Conservation (phyloP, 2,329 filamentous ascomycete genomes). For the Trichoderma pleuroti region DNA sequence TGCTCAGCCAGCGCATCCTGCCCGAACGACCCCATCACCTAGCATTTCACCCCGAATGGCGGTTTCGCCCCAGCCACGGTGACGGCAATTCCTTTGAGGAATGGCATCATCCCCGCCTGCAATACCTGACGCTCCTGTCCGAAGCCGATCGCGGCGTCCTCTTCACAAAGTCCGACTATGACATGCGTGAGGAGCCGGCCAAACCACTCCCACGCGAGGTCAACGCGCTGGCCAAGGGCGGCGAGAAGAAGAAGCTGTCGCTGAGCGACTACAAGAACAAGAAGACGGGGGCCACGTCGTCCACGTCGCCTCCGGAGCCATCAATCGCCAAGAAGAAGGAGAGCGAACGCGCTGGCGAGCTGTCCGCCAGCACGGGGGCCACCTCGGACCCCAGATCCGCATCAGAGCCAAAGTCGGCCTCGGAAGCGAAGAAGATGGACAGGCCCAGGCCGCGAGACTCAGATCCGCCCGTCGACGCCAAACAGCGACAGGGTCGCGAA, state of each 20-base stretch:
- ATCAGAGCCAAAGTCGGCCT: conserved; percentile 24
- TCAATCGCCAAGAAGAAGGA: conserved; percentile 33
- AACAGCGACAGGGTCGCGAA: conserved; percentile 31
- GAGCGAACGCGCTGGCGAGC: conserved; percentile 29
- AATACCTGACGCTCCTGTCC: conserved; percentile 56
- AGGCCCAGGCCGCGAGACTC: conserved; percentile 25
- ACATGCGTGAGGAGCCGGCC: conserved; percentile 52
- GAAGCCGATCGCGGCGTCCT: conserved; percentile 57
- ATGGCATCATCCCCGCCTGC: conserved; percentile 48
- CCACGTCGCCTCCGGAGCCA: conserved; percentile 38
- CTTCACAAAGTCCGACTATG: conserved; percentile 54
- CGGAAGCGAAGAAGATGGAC: conserved; percentile 26
- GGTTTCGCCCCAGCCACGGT: conserved; percentile 44
- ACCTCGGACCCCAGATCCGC: conserved; percentile 19
- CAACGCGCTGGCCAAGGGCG: conserved; percentile 39
- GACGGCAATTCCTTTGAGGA: conserved; percentile 43
- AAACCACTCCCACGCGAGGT: conserved; percentile 38
- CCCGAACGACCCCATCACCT: conserved; percentile 53
- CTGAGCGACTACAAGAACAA: conserved; percentile 59
- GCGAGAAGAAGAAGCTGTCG: conserved; percentile 55
- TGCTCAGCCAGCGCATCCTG: conserved; percentile 50
- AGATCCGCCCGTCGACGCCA: conserved; percentile 28
- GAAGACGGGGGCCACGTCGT: conserved; percentile 38
- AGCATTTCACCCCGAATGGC: conserved; percentile 46
- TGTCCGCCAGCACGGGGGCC: conserved; percentile 17